These are phyloP conservation scores for Chalciporus chontae DNA, from an alignment of 768 basidiomycete species.

Conservation along the genomic window DNA sequence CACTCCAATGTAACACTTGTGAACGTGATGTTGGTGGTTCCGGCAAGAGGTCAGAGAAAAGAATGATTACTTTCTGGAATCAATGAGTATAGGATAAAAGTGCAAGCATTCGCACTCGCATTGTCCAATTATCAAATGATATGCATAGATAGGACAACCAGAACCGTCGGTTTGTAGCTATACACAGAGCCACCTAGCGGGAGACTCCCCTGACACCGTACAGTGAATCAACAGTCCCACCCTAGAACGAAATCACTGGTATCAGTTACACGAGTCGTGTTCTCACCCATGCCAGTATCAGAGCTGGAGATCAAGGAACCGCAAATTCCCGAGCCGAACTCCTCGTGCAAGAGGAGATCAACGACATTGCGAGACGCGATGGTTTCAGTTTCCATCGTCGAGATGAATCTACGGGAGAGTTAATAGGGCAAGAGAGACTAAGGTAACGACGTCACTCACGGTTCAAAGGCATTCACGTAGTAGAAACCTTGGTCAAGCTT, in stretches of 20 bases:
- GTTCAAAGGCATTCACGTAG: conserved; percentile 91
- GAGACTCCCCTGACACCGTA: neutral
- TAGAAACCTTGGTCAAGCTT: conserved; percentile 76
- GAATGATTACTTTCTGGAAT: neutral
- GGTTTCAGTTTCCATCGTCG: conserved; percentile 94
- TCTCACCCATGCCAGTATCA: conserved; percentile 12
- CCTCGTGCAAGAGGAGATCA: conserved; percentile 70
- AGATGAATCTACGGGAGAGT: conserved; percentile 56
- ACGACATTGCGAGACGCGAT: conserved; percentile 80
- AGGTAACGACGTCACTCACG: conserved; percentile 45
- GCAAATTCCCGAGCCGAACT: conserved; percentile 71
- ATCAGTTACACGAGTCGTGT: conserved; percentile 8
- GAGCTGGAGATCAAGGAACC: conserved; percentile 36
- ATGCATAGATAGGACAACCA: neutral
- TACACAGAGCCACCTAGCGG: neutral
- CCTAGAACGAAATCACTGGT: conserved; percentile 56
- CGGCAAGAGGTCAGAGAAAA: conserved; percentile 5
- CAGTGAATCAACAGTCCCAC: conserved; percentile 62
- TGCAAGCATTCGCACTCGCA: neutral
- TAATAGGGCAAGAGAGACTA: conserved; percentile 1
- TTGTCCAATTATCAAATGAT: neutral
- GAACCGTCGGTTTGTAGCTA: neutral
- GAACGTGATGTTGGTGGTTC: too few species aligned
- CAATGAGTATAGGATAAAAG: neutral
- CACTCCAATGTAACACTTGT: too few species aligned